A percentile compares a stretch with the other conserved stretches of the same genome.
Conservation (phyloP, 2,329 filamentous ascomycete genomes). For the Cytospora mali region DNA sequence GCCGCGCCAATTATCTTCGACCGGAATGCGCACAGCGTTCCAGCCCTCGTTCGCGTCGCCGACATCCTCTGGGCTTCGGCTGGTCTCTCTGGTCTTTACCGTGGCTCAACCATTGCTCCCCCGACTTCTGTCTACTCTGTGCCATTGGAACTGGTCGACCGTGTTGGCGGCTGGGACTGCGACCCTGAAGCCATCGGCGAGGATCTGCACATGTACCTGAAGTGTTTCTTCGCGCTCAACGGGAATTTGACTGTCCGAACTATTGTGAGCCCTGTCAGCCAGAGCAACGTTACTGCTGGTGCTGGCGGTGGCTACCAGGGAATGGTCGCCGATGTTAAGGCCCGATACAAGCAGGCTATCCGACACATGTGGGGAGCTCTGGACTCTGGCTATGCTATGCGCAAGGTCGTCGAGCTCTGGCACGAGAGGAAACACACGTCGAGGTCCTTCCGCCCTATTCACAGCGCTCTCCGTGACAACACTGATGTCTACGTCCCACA, state of each 20-base stretch:
- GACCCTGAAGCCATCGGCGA: slow-evolving; percentile 73
- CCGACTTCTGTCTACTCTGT: slow-evolving; percentile 76
- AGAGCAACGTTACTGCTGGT: slow-evolving; percentile 69
- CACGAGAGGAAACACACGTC: slow-evolving; percentile 59
- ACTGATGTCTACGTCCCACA: slow-evolving; percentile 53
- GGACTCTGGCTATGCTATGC: slow-evolving; percentile 67
- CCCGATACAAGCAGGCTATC: slow-evolving; percentile 71
- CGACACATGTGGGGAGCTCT: slow-evolving; percentile 77
- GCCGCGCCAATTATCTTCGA: slow-evolving; percentile 74
- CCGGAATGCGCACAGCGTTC: slow-evolving; percentile 69
- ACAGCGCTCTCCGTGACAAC: slow-evolving; percentile 50
- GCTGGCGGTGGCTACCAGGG: slow-evolving; percentile 57
- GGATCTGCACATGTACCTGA: slow-evolving; percentile 77
- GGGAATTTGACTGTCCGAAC: slow-evolving; percentile 67
- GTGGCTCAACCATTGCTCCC: slow-evolving; percentile 64
- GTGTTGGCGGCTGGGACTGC: slow-evolving; percentile 73
- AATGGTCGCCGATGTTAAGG: slow-evolving; percentile 59
- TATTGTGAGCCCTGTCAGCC: slow-evolving; percentile 70
- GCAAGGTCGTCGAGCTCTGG: slow-evolving; percentile 60
- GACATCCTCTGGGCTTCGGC: slow-evolving; percentile 74
- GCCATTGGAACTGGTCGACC: slow-evolving; percentile 66
- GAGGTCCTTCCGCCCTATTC: slow-evolving; percentile 58
- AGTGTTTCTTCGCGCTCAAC: slow-evolving; percentile 75
- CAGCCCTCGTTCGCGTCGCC: slow-evolving; percentile 69
- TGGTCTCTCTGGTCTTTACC: slow-evolving; percentile 69